Conservation (phyloP, 192 early-diverging fungal genomes). For the Geranomyces michiganensis region DNA sequence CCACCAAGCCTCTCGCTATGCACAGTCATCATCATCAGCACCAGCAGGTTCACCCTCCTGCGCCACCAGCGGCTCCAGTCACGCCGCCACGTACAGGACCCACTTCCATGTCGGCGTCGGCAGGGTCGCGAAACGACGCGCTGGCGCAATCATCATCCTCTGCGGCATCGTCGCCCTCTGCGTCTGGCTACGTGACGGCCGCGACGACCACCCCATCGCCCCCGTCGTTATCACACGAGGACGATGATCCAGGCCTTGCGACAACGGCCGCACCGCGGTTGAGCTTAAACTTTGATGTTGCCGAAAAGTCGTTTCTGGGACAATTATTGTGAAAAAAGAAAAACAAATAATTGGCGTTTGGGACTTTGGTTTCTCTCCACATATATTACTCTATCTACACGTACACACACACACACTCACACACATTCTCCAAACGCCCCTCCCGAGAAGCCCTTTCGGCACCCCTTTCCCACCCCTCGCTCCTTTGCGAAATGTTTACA, state of each 20-base stretch:
- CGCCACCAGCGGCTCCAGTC: background rate
- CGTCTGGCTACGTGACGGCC: background rate
- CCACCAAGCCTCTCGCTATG: background rate
- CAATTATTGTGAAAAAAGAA: conserved; percentile 4
- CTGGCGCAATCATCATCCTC: background rate
- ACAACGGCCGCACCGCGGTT: conserved; percentile 13
- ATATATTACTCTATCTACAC: too few species aligned
- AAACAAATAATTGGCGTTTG: too few species aligned
- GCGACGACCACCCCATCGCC: background rate
- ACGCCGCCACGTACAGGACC: background rate
- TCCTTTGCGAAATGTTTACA: too few species aligned
- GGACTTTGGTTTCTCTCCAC: too few species aligned
- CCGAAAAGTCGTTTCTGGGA: conserved; percentile 26
- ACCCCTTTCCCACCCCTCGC: too few species aligned
- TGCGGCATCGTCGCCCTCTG: background rate
- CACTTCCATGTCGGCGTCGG: too few species aligned
- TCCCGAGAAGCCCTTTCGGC: too few species aligned
- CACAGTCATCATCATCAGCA: background rate
- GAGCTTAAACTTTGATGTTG: conserved; percentile 30
- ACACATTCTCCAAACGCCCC: too few species aligned
- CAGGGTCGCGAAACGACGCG: too few species aligned
- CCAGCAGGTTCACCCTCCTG: background rate
- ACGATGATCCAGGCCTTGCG: background rate
- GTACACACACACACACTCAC: too few species aligned
- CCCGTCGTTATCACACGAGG: background rate